phyloP scores from a whole-genome alignment of 2,329 filamentous ascomycete species.

The Ophiocordyceps polyrhachis-furcata region DNA sequence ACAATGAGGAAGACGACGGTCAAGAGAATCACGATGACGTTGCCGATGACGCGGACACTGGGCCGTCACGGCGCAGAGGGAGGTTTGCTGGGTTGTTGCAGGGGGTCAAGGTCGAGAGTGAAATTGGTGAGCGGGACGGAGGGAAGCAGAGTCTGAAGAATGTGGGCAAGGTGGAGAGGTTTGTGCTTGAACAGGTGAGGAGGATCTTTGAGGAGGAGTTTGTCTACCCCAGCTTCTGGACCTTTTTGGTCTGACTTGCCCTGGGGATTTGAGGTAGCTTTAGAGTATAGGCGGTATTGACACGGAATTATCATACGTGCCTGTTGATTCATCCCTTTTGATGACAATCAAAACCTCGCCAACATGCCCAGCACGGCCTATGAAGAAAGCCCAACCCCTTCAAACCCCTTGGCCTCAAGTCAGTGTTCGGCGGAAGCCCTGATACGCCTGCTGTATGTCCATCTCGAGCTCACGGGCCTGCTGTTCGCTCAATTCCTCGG shows the following conservation, averaged over 20 bases:
- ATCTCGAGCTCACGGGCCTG: slow-evolving; percentile 78
- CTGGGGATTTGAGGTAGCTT: background rate
- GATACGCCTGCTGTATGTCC: slow-evolving; percentile 87
- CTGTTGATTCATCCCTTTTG: too few relatives aligned
- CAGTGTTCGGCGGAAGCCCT: slow-evolving; percentile 75
- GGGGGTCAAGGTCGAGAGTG: slow-evolving; percentile 82
- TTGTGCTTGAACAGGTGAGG: slow-evolving; percentile 89
- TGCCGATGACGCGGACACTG: slow-evolving; percentile 5
- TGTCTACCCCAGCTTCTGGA: slow-evolving; percentile 97
- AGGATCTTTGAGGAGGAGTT: slow-evolving; percentile 98
- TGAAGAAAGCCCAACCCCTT: background rate
- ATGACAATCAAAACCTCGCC: background rate
- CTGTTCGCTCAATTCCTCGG: slow-evolving; percentile 72
- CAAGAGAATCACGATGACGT: slow-evolving; percentile 14
- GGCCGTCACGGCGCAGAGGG: slow-evolving; percentile 9
- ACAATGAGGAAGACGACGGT: slow-evolving; percentile 3
- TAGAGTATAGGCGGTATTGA: background rate
- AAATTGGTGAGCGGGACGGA: slow-evolving; percentile 82
- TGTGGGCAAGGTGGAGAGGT: slow-evolving; percentile 94
- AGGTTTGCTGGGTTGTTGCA: slow-evolving; percentile 60
- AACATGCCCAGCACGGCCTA: background rate
- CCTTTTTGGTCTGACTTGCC: slow-evolving; percentile 63
- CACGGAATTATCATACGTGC: background rate
- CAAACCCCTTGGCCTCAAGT: slow-evolving; percentile 18
- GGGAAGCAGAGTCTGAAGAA: slow-evolving; percentile 95